Evolutionary conservation across 768 basidiomycete species (phyloP), one percentile per base, ranked within the genome.

Genomic region (Thelephora ganbajun): DNA sequence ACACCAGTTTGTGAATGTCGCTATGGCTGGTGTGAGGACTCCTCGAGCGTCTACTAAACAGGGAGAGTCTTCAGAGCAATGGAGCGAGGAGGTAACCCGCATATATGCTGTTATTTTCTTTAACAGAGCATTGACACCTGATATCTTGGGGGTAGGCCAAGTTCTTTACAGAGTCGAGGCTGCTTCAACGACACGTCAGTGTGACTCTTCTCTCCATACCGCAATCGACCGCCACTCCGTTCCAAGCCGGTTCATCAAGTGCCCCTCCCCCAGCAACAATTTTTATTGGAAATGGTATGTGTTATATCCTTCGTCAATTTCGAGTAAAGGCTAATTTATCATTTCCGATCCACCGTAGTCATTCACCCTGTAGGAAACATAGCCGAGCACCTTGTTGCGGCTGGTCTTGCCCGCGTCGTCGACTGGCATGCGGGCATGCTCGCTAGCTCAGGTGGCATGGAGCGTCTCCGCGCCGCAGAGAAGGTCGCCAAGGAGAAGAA

Each of bases 381-480:
- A 20, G 92, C 91, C 11, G 89, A 94, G 55, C 80, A 85, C 62
- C 71, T 99, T 35, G 79, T 90, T 23, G 76, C 74, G 3, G 76
- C 78, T 41, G 93, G 94, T 23, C 70, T 97, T 1, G 94, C 93
- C 14, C 83, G 89, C 49, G 74, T 97, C 44, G 83, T 98, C 50
- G 93, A 94, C 60, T 97, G 93, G 93, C 94, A 99, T 61, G 92
- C 94, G 13, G 93, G 93, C 18, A 84, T 98, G 75, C 77, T 99
- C 18, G 79, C 89, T 1, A 75, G 71, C 46, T 69, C 73, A 45
- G 91, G 91, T 35, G 85, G 79, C 4, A 88, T 97, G 77, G 90
- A 93, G 56, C 80, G 79, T 36, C 73, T 97, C 23, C 80, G 93
- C 45, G 75, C 78, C 1, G 89, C 88, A 0, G 93, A 97, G 65